phyloP scores from a whole-genome alignment of 202 grass and related monocot species.

The Alloteropsis angusta region DNA sequence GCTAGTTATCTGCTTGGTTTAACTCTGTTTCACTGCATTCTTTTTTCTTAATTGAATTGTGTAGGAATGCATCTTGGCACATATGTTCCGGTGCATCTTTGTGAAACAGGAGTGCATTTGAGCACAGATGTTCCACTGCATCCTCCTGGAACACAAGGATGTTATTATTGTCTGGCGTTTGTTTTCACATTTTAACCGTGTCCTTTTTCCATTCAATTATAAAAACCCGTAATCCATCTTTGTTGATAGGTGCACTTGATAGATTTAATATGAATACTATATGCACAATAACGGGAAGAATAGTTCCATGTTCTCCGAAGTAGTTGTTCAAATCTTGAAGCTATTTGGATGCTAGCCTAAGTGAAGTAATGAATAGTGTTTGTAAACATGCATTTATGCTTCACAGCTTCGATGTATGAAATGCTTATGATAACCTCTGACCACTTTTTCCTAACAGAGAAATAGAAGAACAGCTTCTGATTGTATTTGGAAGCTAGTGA shows the following conservation, averaged over 20 bases:
- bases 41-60: not conserved
- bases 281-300: not conserved
- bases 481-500: not conserved
- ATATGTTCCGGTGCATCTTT: not conserved
- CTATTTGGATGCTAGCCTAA: not conserved
- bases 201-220: not conserved
- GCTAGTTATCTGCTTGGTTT: not conserved
- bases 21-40: not conserved
- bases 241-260: not conserved
- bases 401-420: not conserved
- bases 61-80: not conserved
- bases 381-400: not conserved
- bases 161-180: not conserved
- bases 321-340: not conserved
- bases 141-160: no score
- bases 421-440: not conserved
- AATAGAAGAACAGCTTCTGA: not conserved
- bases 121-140: no score
- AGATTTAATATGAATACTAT: not conserved
- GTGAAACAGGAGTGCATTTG: no score
- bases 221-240: not conserved
- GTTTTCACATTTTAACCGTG: no score
- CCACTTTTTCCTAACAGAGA: not conserved
- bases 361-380: not conserved
- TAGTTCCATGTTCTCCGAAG: not conserved